Percentiles rank a stretch among this genome's conserved stretches.
Evolutionary conservation across 2,329 filamentous ascomycete species (phyloP).

Genomic region (Venturia asperata): DNA sequence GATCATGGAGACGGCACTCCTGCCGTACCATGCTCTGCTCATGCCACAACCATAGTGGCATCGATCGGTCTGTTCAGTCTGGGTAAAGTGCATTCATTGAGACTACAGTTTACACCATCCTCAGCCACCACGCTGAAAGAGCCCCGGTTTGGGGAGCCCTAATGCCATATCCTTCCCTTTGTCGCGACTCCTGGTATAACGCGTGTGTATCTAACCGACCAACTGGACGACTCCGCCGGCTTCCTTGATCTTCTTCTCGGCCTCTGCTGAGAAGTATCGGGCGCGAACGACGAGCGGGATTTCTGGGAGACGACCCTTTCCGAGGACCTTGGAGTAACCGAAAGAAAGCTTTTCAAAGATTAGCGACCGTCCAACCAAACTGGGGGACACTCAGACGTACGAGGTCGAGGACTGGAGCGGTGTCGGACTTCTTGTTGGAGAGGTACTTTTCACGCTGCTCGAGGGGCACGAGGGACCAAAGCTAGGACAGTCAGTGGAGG

Average conservation of each 20-base stretch:
- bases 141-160: conserved; percentile 20
- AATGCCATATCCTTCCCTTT: conserved; percentile 18
- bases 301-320: conserved; percentile 92
- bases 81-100: conserved; percentile 32
- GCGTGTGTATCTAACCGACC: conserved; percentile 61
- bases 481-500: conserved; percentile 45
- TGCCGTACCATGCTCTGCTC: conserved; percentile 1
- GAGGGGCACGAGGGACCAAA: conserved; percentile 88
- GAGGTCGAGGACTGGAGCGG: conserved; percentile 95
- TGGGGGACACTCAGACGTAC: neutral
- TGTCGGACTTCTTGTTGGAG: conserved; percentile 71
- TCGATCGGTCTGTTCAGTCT: conserved; percentile 41
- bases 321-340: conserved; percentile 97
- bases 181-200: conserved; percentile 9
- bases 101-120: conserved; percentile 36
- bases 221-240: conserved; percentile 94
- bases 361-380: neutral
- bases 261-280: conserved; percentile 89
- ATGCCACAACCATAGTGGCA: neutral
- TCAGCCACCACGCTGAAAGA: conserved; percentile 48
- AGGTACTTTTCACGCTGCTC: conserved; percentile 94
- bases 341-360: conserved; percentile 38
- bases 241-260: conserved; percentile 98
- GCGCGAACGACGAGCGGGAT: conserved; percentile 92
- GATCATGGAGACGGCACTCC: neutral